Evolutionary conservation across 345 rosid genomes (phyloP), one percentile per base, ranked within the genome.

Genomic region (Citrus hindsii): DNA sequence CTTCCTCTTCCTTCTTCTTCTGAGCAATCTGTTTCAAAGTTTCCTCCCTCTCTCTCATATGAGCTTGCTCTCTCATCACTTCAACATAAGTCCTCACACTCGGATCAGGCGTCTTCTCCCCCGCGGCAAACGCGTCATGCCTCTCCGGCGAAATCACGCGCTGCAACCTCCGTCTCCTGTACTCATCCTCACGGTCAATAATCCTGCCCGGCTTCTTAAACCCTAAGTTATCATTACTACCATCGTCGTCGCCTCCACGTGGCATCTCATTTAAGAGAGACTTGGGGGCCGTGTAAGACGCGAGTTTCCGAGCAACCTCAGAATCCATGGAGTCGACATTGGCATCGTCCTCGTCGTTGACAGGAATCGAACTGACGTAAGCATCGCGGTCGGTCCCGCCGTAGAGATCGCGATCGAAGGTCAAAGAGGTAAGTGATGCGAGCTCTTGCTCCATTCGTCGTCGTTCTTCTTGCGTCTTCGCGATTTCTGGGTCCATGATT

Each of bases 261-360:
- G 98, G 97, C 73, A 93, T 86, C 79, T 91, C 94, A 18, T 96
- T 91, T 53, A 91, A 86, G 13, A 92, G 84, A 2, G 97, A 85
- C 84, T 89, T 97, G 16, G 99, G 98, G 71, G 98, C 98, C 13
- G 99, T 94, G 72, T 89, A 97, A 7, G 99, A 94, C 4, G 98
- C 90, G 1, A 94, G 92, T 66, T 86, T 90, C 40, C 91, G 88
- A 16, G 93, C 95, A 55, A 94, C 92, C 81, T 90, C 93, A 10
- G 90, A 85, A 33, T 92, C 91, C 73, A 81, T 87, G 61, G 86
- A 55, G 42, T 96, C 98, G n/a, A 84, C 69, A 81, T 69, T 85
- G 48, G 84, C 75, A 62, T 97, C 98, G 1, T 97, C 99, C 0
- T 97, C 99, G 65, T 94, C 97, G 81, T 88, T 93, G 13, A 90